These are phyloP conservation scores for Exophiala phaeomuriformis DNA, from an alignment of 2,329 filamentous ascomycete species.

Conservation along the genomic window DNA sequence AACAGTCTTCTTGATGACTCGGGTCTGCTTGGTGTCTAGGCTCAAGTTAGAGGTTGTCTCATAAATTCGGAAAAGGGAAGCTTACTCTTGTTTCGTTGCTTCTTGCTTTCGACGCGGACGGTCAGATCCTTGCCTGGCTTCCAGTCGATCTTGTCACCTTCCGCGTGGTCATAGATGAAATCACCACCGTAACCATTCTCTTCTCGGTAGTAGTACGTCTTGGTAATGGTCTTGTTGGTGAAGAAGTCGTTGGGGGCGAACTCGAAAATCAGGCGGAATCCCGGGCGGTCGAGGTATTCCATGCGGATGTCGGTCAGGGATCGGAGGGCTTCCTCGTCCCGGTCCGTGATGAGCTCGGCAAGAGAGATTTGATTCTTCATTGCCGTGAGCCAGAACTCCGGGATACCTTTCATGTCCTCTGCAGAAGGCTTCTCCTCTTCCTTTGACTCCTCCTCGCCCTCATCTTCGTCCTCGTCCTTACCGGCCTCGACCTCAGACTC, in stretches of 20 bases:
- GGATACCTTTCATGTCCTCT: constrained; percentile 66
- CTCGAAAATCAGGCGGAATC: constrained; percentile 97
- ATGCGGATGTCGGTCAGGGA: constrained; percentile 87
- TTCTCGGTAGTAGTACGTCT: constrained; percentile 98
- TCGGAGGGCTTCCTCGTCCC: constrained; percentile 90
- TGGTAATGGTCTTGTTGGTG: constrained; percentile 92
- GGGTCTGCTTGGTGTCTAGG: constrained; percentile 95
- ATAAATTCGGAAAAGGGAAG: constrained; percentile 8
- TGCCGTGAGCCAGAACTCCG: constrained; percentile 98
- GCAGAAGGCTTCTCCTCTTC: constrained; percentile 42
- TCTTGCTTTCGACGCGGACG: constrained; percentile 94
- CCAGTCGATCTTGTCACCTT: constrained; percentile 98
- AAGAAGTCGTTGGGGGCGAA: constrained; percentile 95
- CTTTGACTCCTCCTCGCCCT: constrained; percentile 53
- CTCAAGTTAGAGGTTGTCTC: constrained; percentile 16
- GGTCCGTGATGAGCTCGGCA: constrained; percentile 97
- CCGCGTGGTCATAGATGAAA: constrained; percentile 98
- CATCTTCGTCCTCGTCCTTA: constrained; percentile 68
- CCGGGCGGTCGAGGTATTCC: constrained; percentile 97
- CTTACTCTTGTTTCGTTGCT: constrained; percentile 99
- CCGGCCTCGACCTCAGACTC: constrained; percentile 81
- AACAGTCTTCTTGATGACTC: constrained; percentile 97
- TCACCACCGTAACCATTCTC: constrained; percentile 98
- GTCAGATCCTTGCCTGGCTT: constrained; percentile 88
- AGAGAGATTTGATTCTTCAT: constrained; percentile 99